Conservation (phyloP, 2,329 filamentous ascomycete species). For the Nakataea oryzae region DNA sequence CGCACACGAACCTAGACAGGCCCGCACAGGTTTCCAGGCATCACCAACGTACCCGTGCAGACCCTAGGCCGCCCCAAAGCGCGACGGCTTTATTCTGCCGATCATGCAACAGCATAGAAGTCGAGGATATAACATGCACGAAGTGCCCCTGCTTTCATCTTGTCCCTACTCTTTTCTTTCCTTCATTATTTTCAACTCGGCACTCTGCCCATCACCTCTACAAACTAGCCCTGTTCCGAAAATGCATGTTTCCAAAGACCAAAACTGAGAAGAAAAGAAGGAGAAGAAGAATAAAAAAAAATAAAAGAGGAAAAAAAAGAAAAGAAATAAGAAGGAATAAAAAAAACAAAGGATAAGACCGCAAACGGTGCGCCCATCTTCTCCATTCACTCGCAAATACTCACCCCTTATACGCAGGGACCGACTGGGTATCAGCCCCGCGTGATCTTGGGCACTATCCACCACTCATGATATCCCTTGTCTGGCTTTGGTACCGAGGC, state of each 20-base stretch:
- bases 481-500: conserved; percentile 41
- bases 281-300: no score
- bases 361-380: background rate
- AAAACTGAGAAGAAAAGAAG: no score
- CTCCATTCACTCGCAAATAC: no score
- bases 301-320: no score
- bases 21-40: no score
- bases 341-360: no score
- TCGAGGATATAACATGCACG: background rate
- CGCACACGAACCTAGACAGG: no score
- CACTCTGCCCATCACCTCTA: background rate
- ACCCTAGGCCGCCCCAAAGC: background rate
- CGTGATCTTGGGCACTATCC: conserved; percentile 46
- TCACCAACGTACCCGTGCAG: background rate
- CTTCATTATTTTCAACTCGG: no score
- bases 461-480: conserved; percentile 52
- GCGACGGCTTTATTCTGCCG: background rate
- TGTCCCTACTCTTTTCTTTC: background rate
- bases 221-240: background rate
- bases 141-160: background rate
- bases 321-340: no score
- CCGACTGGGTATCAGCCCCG: background rate
- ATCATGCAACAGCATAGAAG: background rate
- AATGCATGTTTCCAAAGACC: background rate
- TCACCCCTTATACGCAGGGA: background rate